Evolutionary conservation across 768 basidiomycete genomes (phyloP).

Genomic region (Termitomyces sp.): DNA sequence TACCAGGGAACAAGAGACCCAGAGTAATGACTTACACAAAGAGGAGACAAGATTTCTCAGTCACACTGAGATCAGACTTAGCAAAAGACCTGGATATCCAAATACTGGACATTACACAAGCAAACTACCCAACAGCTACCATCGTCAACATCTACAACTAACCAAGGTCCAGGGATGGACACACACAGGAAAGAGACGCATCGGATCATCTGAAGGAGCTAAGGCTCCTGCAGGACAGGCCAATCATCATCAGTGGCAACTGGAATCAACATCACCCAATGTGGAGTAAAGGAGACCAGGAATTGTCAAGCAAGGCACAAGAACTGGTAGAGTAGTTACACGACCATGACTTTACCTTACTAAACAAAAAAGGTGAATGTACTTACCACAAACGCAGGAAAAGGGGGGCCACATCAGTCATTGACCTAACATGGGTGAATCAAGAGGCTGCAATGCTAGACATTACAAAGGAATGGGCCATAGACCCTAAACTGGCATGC

Average conservation of each 20-base stretch:
- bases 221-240: background rate
- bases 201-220: background rate
- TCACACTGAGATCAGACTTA: background rate
- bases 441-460: too few relatives aligned
- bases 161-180: background rate
- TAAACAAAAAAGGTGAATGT: background rate
- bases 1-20: background rate
- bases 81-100: conserved; percentile 8
- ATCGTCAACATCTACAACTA: background rate
- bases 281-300: background rate
- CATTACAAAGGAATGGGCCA: too few relatives aligned
- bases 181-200: background rate
- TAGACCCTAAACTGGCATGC: too few relatives aligned
- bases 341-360: background rate
- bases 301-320: background rate
- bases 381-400: background rate
- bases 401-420: too few relatives aligned
- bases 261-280: conserved; percentile 5
- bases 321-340: background rate
- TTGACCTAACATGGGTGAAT: too few relatives aligned
- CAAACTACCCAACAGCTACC: background rate
- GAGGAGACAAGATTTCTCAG: background rate
- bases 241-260: background rate
- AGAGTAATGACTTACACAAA: background rate
- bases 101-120: conserved; percentile 14